Evolutionary conservation across 768 basidiomycete genomes (phyloP).

Genomic region (Gyrodon lividus): DNA sequence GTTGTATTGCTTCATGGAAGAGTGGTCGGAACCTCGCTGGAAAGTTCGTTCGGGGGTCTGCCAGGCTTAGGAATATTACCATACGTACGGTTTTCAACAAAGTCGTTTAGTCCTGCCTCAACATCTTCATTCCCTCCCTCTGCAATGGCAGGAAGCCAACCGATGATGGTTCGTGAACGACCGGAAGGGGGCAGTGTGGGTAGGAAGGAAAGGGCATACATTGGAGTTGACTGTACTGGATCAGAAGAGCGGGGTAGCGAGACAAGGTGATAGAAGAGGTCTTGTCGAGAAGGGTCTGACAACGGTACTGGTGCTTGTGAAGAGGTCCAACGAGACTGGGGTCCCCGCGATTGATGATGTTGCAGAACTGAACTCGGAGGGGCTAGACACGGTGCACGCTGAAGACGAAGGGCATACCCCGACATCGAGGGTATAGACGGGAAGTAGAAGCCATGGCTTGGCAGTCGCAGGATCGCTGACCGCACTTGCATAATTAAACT

Average conservation of each 20-base stretch:
- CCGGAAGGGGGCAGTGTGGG: conserved; percentile 40
- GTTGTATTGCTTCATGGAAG: conserved; percentile 58
- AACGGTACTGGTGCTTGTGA: conserved; percentile 21
- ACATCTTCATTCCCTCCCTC: conserved; percentile 27
- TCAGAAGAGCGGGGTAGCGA: conserved; percentile 45
- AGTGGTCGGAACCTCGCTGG: conserved; percentile 59
- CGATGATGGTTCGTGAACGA: conserved; percentile 56
- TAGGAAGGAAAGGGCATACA: conserved; percentile 69
- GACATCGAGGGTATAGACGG: background rate
- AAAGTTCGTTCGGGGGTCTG: background rate
- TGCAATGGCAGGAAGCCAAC: conserved; percentile 63
- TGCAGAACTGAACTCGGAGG: background rate
- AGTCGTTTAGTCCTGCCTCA: conserved; percentile 65
- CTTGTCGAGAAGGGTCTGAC: conserved; percentile 59
- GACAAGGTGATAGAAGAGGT: conserved; percentile 69
- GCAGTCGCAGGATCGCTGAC: conserved; percentile 7
- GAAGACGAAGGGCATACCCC: background rate
- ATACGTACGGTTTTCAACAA: conserved; percentile 65
- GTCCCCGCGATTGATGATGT: conserved; percentile 5
- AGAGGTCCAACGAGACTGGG: conserved; percentile 16
- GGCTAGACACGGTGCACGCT: background rate
- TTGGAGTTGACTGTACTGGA: conserved; percentile 42
- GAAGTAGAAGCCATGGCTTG: background rate
- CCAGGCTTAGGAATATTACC: background rate
- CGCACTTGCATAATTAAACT: background rate